Conservation (phyloP, 2,329 filamentous ascomycete genomes). For the Ceratocystiopsis sp. region DNA sequence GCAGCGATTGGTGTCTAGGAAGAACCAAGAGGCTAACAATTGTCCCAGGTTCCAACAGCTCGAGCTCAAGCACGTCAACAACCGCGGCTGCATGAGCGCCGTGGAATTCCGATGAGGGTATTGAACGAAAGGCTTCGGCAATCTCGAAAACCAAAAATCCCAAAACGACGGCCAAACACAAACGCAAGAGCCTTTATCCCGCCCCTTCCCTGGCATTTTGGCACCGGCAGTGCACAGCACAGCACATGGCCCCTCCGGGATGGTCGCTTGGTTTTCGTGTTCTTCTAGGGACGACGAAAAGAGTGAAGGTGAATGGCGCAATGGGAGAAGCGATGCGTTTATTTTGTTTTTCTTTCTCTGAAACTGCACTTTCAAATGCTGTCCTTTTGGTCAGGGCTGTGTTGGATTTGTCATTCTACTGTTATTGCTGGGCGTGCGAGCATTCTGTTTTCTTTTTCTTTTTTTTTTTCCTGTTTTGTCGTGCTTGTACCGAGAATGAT, state of each 20-base stretch:
- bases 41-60: constrained; percentile 67
- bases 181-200: too few relatives aligned
- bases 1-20: too few relatives aligned
- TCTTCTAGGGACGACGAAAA: background rate
- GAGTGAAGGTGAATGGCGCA: background rate
- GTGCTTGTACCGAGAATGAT: too few relatives aligned
- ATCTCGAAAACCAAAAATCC: background rate
- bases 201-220: too few relatives aligned
- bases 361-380: background rate
- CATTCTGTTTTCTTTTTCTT: background rate
- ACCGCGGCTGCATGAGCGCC: constrained; percentile 66
- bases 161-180: too few relatives aligned
- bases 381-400: too few relatives aligned
- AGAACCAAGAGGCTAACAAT: background rate
- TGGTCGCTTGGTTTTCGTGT: background rate
- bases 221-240: background rate
- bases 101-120: constrained; percentile 65
- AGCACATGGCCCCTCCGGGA: too few relatives aligned
- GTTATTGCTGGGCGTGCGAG: constrained; percentile 6
- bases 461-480: background rate
- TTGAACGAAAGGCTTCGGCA: background rate
- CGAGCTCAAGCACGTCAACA: constrained; percentile 73
- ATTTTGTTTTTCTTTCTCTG: constrained; percentile 8
- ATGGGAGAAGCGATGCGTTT: background rate
- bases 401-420: constrained; percentile 3